phyloP scores from a whole-genome alignment of 2,329 filamentous ascomycete genomes.

The Sphaerostilbella broomeana region DNA sequence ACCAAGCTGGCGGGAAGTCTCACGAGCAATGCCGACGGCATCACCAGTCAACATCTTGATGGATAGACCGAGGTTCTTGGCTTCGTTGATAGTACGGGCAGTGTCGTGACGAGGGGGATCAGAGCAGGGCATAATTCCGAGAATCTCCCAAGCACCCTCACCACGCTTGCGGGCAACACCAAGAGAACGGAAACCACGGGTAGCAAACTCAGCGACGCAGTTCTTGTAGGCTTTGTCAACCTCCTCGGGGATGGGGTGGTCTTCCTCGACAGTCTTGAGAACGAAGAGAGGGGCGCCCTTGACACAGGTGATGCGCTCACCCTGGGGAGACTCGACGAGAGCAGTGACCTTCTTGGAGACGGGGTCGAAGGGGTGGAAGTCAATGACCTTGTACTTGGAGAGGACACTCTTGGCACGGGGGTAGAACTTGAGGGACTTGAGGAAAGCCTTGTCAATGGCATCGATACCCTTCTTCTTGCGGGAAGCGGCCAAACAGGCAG shows the following conservation, averaged over 20 bases:
- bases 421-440: constrained; percentile 77
- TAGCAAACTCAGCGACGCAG: constrained; percentile 86
- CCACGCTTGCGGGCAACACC: constrained; percentile 87
- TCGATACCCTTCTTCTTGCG: constrained; percentile 96
- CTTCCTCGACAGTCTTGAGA: constrained; percentile 79
- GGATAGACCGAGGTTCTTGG: constrained; percentile 77
- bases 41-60: constrained; percentile 98
- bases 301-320: constrained; percentile 79
- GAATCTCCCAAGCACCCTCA: constrained; percentile 77
- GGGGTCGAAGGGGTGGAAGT: constrained; percentile 85
- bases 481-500: constrained; percentile 81
- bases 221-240: constrained; percentile 83
- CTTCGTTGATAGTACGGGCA: constrained; percentile 82
- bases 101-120: constrained; percentile 89
- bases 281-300: constrained; percentile 89
- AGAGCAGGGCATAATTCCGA: constrained; percentile 91
- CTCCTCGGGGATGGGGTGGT: constrained; percentile 69
- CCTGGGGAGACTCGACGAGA: constrained; percentile 73
- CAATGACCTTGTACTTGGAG: constrained; percentile 75
- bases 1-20: constrained; percentile 85
- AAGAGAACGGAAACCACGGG: constrained; percentile 88
- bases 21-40: constrained; percentile 85
- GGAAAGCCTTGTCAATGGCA: constrained; percentile 90
- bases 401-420: constrained; percentile 75
- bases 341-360: constrained; percentile 91